Base-by-base conservation (phyloP, 2,329 filamentous ascomycete species). In the Ilyonectria destructans region DNA sequence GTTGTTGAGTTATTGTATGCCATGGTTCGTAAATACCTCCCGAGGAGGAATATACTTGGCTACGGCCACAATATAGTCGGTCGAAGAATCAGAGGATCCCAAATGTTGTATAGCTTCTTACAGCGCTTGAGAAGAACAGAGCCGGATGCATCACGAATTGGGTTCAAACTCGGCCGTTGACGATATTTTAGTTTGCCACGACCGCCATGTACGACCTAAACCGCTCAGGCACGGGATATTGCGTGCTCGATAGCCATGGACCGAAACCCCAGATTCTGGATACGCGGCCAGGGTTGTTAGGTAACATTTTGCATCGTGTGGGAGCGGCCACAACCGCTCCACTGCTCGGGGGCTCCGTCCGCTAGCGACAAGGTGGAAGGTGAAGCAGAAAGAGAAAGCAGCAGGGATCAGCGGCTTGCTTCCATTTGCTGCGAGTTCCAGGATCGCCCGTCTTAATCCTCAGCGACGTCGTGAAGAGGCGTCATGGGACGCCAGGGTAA, bases 241-340 rank as follows among this genome's bases (percentile, higher is more conserved):
- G 74, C 74, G 74, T 75, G 74, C 74, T 75, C 74, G 71, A 60
- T 68, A 67, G 68, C 69, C 69, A 72, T 58, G 64, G 71, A 75
- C 74, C 31, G 46, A 40, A 64, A 60, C 55, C 55, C 62, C 66
- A 58, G 64, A 62, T 55, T 67, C 58, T 54, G 54, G 58, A 54
- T 54, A 52, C 58, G 37, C 60, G n/a, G 45, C 48, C 45, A 23
- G 58, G 62, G 37, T 26, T 26, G 33, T 68, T 68, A 65, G 58
- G 66, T 68, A 68, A 68, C 55, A 60, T 19, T 6, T 31, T 59
- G 37, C 12, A 26, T 35, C 21, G 12, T 23, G n/a, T 23, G 54
- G 29, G 31, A 33, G 8, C 31, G 31, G 31, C 31, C 31, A 12
- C 12, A 9, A 12, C 31, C 8, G 31, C 31, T 12, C 6, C 31